phyloP scores from a whole-genome alignment of 176 grass and related monocot genomes.

The Microstegium vimineum region DNA sequence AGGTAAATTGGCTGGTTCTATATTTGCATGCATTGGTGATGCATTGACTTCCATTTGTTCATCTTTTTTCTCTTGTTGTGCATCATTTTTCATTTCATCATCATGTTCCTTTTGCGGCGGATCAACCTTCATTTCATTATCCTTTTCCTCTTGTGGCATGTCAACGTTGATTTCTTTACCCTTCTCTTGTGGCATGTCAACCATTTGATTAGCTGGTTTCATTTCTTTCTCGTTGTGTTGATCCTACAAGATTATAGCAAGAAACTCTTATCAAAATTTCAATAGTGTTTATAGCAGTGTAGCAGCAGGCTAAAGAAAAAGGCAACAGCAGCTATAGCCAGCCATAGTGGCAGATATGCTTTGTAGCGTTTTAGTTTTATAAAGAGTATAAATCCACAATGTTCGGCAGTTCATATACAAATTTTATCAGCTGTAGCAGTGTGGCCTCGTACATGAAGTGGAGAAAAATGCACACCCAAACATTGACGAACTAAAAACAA shows the following conservation, averaged over 20 bases:
- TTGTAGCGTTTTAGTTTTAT: not conserved
- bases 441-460: not conserved
- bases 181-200: conserved; percentile 4
- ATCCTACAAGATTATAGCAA: conserved; percentile 30
- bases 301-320: not conserved
- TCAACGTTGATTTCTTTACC: not conserved
- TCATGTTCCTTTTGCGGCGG: conserved; percentile 30
- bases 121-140: conserved; percentile 29
- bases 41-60: conserved; percentile 23
- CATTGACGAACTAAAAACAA: not conserved
- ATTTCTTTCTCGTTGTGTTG: conserved; percentile 31
- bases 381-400: not conserved
- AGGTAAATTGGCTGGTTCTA: conserved; percentile 22
- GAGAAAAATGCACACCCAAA: not conserved
- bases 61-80: conserved; percentile 21
- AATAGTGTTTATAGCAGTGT: not conserved
- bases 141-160: not conserved
- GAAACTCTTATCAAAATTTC: not conserved
- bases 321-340: not conserved
- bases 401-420: not conserved
- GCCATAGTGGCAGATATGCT: not conserved
- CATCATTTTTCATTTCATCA: conserved; percentile 26
- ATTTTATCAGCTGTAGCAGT: not conserved
- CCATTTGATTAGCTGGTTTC: not conserved
- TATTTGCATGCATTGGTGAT: conserved; percentile 18